Base-by-base conservation (phyloP, 345 rosid species). In the Acer campestre region DNA sequence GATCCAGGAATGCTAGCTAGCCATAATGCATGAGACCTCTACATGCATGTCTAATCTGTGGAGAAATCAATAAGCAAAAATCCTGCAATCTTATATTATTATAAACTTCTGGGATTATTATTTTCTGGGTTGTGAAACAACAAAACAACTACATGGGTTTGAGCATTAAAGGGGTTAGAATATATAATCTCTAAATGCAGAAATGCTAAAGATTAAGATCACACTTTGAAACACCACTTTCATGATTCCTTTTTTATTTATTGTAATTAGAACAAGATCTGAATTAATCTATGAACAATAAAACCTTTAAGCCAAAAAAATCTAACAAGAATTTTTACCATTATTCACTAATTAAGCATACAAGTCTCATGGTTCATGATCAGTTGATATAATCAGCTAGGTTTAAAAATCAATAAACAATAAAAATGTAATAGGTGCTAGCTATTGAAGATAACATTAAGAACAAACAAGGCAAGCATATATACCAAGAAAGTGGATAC, bases 401-500 rank as follows among this genome's bases (percentile, higher is more conserved):
- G n/a, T 65, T 35, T 14, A 65, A 27, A 31, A 27, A 64, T 64
- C 9, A 35, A 35, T 35, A 35, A 64, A 16, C 42, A 17, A n/a
- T 35, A 65, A 10, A 65, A 65, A 65, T 65, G 68, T 44, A 65
- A 14, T 25, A 31, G 31, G n/a, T 65, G 40, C 44, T 44, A 7
- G 40, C 44, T 44, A 7, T 10, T 61, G 17, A 73, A 18, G 16
- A 14, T 22, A 61, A 62, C 23, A 61, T 10, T 18, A n/a, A 71
- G 31, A 71, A 59, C 25, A 59, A 31, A 2, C 46, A 49, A 70
- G 63, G 23, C 25, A 61, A 73, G 68, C 61, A 20, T 44, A 61
- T 62, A 73, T 62, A 73, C 59, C 25, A 73, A 61, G 68, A 61
- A 17, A 73, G 68, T 73, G 68, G 18, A 62, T 23, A 61, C 76